Conservation (phyloP, 1,284 basidiomycete genomes). For the Leccinum solheimii region DNA sequence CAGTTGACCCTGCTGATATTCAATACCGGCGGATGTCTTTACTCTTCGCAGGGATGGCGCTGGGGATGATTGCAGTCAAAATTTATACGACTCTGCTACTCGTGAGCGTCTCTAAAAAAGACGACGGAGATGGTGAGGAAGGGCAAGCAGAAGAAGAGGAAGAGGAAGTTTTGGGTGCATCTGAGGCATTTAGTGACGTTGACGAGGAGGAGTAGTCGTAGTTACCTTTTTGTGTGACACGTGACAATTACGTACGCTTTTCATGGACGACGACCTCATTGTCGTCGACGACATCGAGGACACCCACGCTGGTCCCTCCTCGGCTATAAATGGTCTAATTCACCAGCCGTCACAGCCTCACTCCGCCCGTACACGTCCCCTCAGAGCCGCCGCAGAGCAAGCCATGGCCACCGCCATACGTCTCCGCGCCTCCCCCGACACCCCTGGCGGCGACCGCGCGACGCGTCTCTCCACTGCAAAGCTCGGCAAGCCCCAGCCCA, state of each 20-base stretch:
- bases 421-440: slow-evolving; percentile 41
- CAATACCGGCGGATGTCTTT: slow-evolving; percentile 37
- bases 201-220: slow-evolving; percentile 10
- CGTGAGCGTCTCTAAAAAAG: neutral
- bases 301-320: slow-evolving; percentile 30
- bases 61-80: slow-evolving; percentile 13
- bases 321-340: slow-evolving; percentile 27
- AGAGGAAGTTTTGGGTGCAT: slow-evolving; percentile 7
- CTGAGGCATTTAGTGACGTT: slow-evolving; percentile 6
- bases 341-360: slow-evolving; percentile 16
- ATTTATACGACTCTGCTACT: neutral
- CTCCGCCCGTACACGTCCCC: slow-evolving; percentile 27
- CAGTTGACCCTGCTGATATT: slow-evolving; percentile 33
- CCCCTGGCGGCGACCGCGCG: slow-evolving; percentile 47
- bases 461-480: slow-evolving; percentile 49
- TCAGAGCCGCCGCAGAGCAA: slow-evolving; percentile 40
- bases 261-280: slow-evolving; percentile 64
- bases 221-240: slow-evolving; percentile 13
- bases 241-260: slow-evolving; percentile 1
- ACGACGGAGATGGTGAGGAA: neutral
- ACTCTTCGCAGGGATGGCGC: slow-evolving; percentile 36
- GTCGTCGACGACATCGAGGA: slow-evolving; percentile 59
- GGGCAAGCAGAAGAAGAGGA: slow-evolving; percentile 15
- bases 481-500: slow-evolving; percentile 57
- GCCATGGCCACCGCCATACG: slow-evolving; percentile 42